Conservation (phyloP, 495 filamentous ascomycete genomes). For the Neurospora sublineolata region DNA sequence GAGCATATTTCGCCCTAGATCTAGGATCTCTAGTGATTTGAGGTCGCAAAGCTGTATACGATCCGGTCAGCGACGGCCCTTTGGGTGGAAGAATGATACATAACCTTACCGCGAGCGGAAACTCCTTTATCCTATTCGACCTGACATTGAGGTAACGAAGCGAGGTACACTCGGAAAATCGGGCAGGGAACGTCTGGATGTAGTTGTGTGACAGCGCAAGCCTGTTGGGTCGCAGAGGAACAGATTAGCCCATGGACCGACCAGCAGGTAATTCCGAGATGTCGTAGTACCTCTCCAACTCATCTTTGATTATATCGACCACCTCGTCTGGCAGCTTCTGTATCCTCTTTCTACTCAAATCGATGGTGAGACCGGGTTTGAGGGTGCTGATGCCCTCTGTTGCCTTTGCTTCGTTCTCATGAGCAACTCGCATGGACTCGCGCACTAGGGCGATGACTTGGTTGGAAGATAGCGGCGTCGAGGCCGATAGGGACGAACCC, state of each 20-base stretch:
- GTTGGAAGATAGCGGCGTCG: conserved; percentile 29
- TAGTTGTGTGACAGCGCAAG: conserved; percentile 85
- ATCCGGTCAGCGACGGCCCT: conserved; percentile 10
- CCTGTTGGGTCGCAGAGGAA: conserved; percentile 30
- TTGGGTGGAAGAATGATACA: neutral
- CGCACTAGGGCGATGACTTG: conserved; percentile 48
- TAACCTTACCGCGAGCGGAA: conserved; percentile 66
- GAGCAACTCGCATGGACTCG: conserved; percentile 54
- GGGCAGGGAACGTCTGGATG: conserved; percentile 61
- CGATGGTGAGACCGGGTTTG: conserved; percentile 74
- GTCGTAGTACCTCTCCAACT: conserved; percentile 65
- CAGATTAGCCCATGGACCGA: conserved; percentile 5
- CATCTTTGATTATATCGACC: conserved; percentile 83
- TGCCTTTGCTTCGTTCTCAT: conserved; percentile 56
- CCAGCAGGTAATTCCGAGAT: neutral
- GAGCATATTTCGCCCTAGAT: conserved; percentile 79
- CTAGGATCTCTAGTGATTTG: conserved; percentile 79
- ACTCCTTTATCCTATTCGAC: conserved; percentile 75
- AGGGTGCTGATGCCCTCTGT: conserved; percentile 57
- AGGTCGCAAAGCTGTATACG: conserved; percentile 54
- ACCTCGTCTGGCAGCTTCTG: conserved; percentile 74
- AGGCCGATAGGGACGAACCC: conserved; percentile 26
- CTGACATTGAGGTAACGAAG: conserved; percentile 93
- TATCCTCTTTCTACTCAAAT: conserved; percentile 76
- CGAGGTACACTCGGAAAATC: conserved; percentile 76